Evolutionary conservation across 1,284 basidiomycete genomes (phyloP).

Genomic region (Tilletia walkeri): DNA sequence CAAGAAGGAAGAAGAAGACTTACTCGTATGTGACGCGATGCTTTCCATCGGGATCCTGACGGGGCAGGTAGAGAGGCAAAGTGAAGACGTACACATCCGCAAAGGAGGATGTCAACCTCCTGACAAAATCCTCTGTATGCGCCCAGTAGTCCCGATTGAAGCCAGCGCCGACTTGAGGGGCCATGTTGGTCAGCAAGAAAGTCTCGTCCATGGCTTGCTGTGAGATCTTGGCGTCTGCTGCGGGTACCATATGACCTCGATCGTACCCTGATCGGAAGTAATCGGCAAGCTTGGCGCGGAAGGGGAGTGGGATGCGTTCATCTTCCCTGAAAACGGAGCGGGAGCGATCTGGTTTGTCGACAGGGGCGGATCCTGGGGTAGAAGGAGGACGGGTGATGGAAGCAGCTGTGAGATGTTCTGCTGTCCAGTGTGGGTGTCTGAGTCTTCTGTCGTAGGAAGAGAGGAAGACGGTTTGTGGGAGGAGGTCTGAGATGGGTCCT

Average conservation of each 20-base stretch:
- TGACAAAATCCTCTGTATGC: conserved; percentile 92
- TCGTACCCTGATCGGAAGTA: conserved; percentile 93
- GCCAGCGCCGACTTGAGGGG: conserved; percentile 93
- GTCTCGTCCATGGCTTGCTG: conserved; percentile 96
- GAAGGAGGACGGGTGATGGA: conserved; percentile 54
- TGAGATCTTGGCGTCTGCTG: conserved; percentile 92
- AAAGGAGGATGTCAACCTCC: conserved; percentile 79
- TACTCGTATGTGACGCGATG: conserved; percentile 76
- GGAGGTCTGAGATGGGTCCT: conserved; percentile 80
- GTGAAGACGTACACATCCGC: conserved; percentile 97
- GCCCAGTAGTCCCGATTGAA: conserved; percentile 90
- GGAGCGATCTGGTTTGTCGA: conserved; percentile 66
- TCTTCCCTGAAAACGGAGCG: conserved; percentile 82
- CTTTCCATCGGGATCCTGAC: conserved; percentile 71
- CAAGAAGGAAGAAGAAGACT: conserved; percentile 18
- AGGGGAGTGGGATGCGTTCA: conserved; percentile 70
- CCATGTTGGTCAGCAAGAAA: conserved; percentile 90
- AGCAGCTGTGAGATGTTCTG: conserved; percentile 80
- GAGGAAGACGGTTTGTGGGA: conserved; percentile 78
- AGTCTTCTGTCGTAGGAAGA: conserved; percentile 86
- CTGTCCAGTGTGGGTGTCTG: conserved; percentile 92
- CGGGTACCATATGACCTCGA: conserved; percentile 91
- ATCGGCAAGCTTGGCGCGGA: conserved; percentile 74
- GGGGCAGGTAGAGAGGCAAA: conserved; percentile 91
- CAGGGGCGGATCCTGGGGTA: conserved; percentile 54